A percentile compares a stretch with the other conserved stretches of the same genome.
Evolutionary conservation across 108 stramenopile genomes (phyloP).

Genomic region (Nannochloropsis salina): DNA sequence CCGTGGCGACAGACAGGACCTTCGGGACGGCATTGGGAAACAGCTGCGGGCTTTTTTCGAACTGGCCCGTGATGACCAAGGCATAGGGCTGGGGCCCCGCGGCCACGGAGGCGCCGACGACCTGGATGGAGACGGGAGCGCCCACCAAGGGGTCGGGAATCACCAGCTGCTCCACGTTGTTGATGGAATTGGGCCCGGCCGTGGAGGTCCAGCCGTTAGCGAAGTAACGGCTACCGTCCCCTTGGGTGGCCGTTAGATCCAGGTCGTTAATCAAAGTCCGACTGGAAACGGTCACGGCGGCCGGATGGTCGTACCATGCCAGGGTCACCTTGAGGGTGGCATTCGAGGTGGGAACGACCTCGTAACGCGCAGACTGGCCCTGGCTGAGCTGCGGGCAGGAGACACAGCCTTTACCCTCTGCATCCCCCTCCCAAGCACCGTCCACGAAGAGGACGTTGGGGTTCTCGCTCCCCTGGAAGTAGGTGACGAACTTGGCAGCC

Average conservation of each 20-base stretch:
- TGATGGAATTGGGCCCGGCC: slow-evolving; percentile 36
- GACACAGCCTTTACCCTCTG: not conserved
- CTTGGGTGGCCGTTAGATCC: slow-evolving; percentile 47
- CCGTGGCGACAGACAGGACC: not conserved
- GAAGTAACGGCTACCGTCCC: slow-evolving; percentile 37
- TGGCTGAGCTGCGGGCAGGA: not conserved
- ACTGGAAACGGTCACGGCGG: slow-evolving; percentile 40
- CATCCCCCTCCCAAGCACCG: not conserved
- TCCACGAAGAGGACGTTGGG: not conserved
- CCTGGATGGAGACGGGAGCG: not conserved
- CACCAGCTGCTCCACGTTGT: slow-evolving; percentile 49
- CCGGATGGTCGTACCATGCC: slow-evolving; percentile 62
- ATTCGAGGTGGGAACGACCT: slow-evolving; percentile 1
- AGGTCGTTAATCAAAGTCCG: slow-evolving; percentile 60
- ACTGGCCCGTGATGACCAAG: slow-evolving; percentile 12
- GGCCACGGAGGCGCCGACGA: not conserved
- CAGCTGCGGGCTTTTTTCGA: not conserved
- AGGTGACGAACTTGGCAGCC: not conserved
- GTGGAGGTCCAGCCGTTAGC: slow-evolving; percentile 37
- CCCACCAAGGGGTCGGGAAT: slow-evolving; percentile 15
- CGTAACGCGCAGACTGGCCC: not conserved
- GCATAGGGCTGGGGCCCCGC: slow-evolving; percentile 15
- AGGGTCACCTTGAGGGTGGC: slow-evolving; percentile 55
- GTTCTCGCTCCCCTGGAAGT: slow-evolving; percentile 1
- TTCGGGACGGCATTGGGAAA: not conserved